Evolutionary conservation across 352 stramenopile species (phyloP).

Genomic region (Globisporangium sylvaticum): DNA sequence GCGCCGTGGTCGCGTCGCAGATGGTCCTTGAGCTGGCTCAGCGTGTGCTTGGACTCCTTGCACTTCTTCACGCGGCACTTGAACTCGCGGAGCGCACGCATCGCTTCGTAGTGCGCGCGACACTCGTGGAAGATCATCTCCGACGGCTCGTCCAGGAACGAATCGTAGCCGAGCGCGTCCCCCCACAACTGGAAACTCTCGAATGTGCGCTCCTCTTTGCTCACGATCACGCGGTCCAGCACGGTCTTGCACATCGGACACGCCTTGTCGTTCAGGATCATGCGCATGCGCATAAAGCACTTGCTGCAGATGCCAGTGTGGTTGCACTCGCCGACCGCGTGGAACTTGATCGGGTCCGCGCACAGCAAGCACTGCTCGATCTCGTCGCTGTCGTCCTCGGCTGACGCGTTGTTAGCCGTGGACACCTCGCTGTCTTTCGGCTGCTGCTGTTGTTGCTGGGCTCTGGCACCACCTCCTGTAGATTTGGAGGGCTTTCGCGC

Average conservation of each 20-base stretch:
- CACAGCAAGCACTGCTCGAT: slow-evolving; percentile 59
- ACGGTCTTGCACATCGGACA: slow-evolving; percentile 81
- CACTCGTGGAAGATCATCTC: slow-evolving; percentile 82
- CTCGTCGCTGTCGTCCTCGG: slow-evolving; percentile 25
- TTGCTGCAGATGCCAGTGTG: slow-evolving; percentile 80
- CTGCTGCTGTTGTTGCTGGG: slow-evolving; percentile 1
- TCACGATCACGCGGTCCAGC: slow-evolving; percentile 67
- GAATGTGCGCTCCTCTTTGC: slow-evolving; percentile 31
- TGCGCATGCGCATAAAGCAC: slow-evolving; percentile 77
- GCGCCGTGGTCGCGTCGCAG: slow-evolving; percentile 56
- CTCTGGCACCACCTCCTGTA: neutral
- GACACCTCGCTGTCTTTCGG: neutral
- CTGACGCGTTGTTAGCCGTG: neutral
- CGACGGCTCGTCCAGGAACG: slow-evolving; percentile 62
- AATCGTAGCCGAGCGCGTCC: slow-evolving; percentile 56
- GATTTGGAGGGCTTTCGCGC: neutral
- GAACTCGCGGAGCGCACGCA: slow-evolving; percentile 58
- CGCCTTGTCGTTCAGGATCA: slow-evolving; percentile 72
- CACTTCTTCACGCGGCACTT: slow-evolving; percentile 64
- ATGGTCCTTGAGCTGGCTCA: slow-evolving; percentile 67
- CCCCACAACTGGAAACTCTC: slow-evolving; percentile 79
- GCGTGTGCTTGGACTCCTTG: slow-evolving; percentile 41
- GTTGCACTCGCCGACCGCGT: slow-evolving; percentile 74
- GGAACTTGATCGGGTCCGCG: slow-evolving; percentile 62
- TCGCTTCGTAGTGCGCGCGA: slow-evolving; percentile 47